Evolutionary conservation across 1,139 yeast species (phyloP).

Genomic region (Suhomyces coccinellae): DNA sequence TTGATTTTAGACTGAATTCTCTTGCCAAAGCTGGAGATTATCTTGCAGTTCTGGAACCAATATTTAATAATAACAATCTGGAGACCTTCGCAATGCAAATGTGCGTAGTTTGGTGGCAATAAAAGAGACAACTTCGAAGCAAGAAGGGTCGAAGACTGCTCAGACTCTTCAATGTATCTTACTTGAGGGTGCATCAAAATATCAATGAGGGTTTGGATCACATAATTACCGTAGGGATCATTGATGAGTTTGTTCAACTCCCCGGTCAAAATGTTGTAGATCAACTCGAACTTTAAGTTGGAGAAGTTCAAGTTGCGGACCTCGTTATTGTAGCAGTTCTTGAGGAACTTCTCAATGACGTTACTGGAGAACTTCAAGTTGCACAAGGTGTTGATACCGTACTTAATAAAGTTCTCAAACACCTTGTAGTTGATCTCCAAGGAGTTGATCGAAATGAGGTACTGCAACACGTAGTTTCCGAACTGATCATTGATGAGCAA

Average conservation of each 20-base stretch:
- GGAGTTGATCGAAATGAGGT: conserved; percentile 43
- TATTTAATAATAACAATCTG: conserved; percentile 39
- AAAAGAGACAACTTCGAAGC: conserved; percentile 22
- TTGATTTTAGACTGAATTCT: conserved; percentile 49
- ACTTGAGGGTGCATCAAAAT: conserved; percentile 36
- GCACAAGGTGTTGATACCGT: conserved; percentile 40
- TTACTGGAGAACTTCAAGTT: conserved; percentile 48
- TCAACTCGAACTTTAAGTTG: conserved; percentile 40
- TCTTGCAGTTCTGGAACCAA: conserved; percentile 48
- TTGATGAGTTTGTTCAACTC: conserved; percentile 49
- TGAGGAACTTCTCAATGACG: conserved; percentile 48
- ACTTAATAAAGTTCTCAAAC: conserved; percentile 36
- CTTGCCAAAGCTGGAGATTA: conserved; percentile 47
- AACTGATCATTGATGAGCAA: conserved; percentile 44
- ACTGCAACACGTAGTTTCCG: conserved; percentile 51
- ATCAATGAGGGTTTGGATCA: conserved; percentile 38
- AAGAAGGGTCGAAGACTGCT: conserved; percentile 12
- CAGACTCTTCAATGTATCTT: conserved; percentile 15
- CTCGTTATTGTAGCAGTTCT: conserved; percentile 45
- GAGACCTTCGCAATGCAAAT: conserved; percentile 15
- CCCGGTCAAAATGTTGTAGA: conserved; percentile 33
- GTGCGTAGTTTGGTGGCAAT: conserved; percentile 22
- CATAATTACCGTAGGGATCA: conserved; percentile 31
- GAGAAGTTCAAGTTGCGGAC: conserved; percentile 20
- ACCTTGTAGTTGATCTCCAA: conserved; percentile 38